Evolutionary conservation across 129 eudicot species (phyloP).

Genomic region (Rutidosis leptorrhynchoides): DNA sequence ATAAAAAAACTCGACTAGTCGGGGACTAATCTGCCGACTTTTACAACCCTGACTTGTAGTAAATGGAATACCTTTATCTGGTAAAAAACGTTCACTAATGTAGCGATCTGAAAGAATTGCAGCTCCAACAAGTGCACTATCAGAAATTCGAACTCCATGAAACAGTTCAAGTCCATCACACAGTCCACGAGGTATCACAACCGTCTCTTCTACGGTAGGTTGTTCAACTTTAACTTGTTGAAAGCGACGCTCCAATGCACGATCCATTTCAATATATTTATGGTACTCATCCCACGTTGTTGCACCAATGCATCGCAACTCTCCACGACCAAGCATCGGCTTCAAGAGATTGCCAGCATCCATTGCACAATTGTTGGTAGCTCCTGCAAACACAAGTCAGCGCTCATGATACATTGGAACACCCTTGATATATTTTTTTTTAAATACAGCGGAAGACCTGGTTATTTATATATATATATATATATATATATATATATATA

Average conservation of each 20-base stretch:
- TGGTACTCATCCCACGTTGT: slow-evolving; percentile 96
- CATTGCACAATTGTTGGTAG: slow-evolving; percentile 98
- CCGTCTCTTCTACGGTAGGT: slow-evolving; percentile 88
- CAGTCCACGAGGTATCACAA: slow-evolving; percentile 88
- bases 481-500: no score
- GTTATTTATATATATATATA: no score
- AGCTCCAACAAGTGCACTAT: slow-evolving; percentile 95
- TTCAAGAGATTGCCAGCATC: slow-evolving; percentile 98
- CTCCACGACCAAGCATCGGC: slow-evolving; percentile 99
- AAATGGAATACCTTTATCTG: slow-evolving; percentile 72
- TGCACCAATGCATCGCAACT: slow-evolving; percentile 94
- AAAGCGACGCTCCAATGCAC: slow-evolving; percentile 95
- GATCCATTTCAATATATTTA: slow-evolving; percentile 93
- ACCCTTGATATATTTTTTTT: no score
- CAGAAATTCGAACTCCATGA: slow-evolving; percentile 95
- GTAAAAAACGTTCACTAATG: slow-evolving; percentile 92
- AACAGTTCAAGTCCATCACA: slow-evolving; percentile 91
- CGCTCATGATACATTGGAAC: no score
- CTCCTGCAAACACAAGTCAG: slow-evolving; percentile 55
- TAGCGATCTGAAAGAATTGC: slow-evolving; percentile 93
- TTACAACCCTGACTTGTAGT: background rate
- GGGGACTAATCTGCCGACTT: no score
- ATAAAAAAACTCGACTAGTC: no score
- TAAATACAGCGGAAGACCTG: no score
- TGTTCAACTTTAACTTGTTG: slow-evolving; percentile 98